Percentiles rank a stretch among this genome's conserved stretches.
Evolutionary conservation across 164 flowering plant genomes (phyloP).

Genomic region (Stephania japonica): DNA sequence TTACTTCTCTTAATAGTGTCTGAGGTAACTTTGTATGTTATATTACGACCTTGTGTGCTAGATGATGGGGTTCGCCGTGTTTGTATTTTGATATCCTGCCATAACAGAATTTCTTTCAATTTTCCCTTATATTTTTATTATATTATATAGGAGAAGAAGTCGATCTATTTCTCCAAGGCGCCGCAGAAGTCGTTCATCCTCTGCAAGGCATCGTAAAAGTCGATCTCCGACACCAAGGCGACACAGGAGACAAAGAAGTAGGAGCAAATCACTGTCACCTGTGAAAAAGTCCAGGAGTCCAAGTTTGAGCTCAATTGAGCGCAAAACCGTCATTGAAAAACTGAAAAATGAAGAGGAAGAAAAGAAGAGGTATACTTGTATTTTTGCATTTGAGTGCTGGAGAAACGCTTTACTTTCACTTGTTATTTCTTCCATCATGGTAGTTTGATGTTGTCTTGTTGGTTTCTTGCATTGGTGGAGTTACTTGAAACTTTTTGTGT

Average conservation of each 20-base stretch:
- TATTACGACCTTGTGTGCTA: conserved; percentile 17
- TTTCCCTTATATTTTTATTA: conserved; percentile 5
- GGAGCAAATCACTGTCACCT: conserved; percentile 65
- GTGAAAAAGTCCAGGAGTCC: conserved; percentile 53
- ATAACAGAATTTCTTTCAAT: background rate
- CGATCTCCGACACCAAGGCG: conserved; percentile 76
- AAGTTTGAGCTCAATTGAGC: conserved; percentile 51
- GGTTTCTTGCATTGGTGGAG: background rate
- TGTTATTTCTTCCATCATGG: background rate
- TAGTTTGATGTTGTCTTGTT: background rate
- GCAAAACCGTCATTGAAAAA: conserved; percentile 51
- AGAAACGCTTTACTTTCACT: background rate
- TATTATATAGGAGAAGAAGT: conserved; percentile 59
- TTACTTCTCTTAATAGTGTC: conserved; percentile 47
- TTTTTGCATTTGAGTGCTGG: background rate
- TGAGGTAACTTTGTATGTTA: conserved; percentile 74
- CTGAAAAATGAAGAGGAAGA: conserved; percentile 75
- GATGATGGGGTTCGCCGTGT: conserved; percentile 25
- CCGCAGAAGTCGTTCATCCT: conserved; percentile 68
- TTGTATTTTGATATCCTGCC: background rate
- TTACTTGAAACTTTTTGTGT: background rate
- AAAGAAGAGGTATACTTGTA: conserved; percentile 66
- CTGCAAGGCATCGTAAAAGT: conserved; percentile 59
- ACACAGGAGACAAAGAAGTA: conserved; percentile 62
- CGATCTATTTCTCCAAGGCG: conserved; percentile 65